Base-by-base conservation (phyloP, 495 filamentous ascomycete genomes). In the Aspergillus panamensis region DNA sequence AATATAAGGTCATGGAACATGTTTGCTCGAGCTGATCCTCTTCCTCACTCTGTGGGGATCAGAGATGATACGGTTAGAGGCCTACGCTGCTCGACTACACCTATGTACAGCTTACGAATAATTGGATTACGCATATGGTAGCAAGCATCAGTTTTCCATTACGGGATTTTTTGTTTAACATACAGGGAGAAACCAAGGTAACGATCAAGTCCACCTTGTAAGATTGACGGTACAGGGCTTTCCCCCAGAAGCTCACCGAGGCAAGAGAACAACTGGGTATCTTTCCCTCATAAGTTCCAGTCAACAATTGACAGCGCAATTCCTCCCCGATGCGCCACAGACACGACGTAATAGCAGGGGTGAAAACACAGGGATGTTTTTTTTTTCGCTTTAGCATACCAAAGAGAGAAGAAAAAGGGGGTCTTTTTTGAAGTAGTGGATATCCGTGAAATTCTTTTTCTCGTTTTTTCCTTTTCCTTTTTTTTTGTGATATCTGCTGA, bases 211-310 rank as follows among this genome's bases (percentile, higher is more conserved):
- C 72, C 78, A 81, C 73, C 82, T 83, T 70, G 73, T 74, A 58
- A 69, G 76, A 76, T 77, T 76, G 75, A 77, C 75, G 82, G 83
- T 84, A 91, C 91, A 96, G 90, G 91, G 91, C 91, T 89, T 96
- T 96, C 91, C 89, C 90, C 87, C 83, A 79, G 75, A 72, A 70
- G 66, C 60, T 71, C 71, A 70, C 69, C 65, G 69, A 66, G 50
- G 65, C 16, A 63, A 67, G 60, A 63, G 66, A 72, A 65, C 73
- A 73, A 77, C 80, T 74, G 80, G 76, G 84, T 94, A 90, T 96
- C 91, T 96, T 96, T 96, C 91, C 91, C 90, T 96, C 91, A 87
- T 96, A 79, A 94, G 90, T 83, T 84, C 85, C 76, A 74, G 82
- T 79, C 79, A 86, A 81, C 82, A 64, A 62, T 77, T 77, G 73